Conservation (phyloP, 2,329 filamentous ascomycete species). For the Rugonectria rugulosa region DNA sequence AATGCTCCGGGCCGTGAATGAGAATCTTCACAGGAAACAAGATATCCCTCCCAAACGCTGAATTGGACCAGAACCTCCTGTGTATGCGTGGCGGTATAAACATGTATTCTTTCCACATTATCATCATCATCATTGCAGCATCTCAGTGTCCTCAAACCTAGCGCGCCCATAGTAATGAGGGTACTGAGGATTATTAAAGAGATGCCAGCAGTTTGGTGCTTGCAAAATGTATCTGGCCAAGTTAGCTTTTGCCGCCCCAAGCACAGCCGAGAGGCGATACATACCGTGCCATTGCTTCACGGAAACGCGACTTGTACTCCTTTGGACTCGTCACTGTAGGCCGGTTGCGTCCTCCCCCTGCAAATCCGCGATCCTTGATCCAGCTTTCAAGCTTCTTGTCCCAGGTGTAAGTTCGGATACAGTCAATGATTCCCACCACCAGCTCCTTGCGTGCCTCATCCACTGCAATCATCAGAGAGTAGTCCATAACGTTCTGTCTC, state of each 20-base stretch:
- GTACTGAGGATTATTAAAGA: slow-evolving; percentile 61
- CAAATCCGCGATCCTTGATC: slow-evolving; percentile 96
- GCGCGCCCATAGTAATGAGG: slow-evolving; percentile 47
- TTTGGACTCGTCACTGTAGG: slow-evolving; percentile 97
- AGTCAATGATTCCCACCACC: slow-evolving; percentile 97
- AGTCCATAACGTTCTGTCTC: slow-evolving; percentile 98
- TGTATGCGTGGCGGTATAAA: not conserved
- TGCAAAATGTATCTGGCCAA: slow-evolving; percentile 71
- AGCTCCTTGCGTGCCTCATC: slow-evolving; percentile 90
- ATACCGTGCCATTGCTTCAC: slow-evolving; percentile 94
- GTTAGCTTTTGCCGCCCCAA: no score
- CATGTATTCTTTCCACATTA: not conserved
- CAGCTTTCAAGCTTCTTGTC: slow-evolving; percentile 99
- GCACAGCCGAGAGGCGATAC: slow-evolving; percentile 49
- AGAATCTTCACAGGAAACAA: not conserved
- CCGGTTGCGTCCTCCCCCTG: slow-evolving; percentile 76
- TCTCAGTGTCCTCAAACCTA: slow-evolving; percentile 50
- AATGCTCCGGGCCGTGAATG: slow-evolving; percentile 1
- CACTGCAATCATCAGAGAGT: slow-evolving; percentile 97
- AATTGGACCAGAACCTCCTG: not conserved
- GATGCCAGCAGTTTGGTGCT: slow-evolving; percentile 79
- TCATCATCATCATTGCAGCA: slow-evolving; percentile 29
- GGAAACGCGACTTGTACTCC: slow-evolving; percentile 95
- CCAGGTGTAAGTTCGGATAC: slow-evolving; percentile 98
- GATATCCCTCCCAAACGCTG: not conserved